Percentiles rank a stretch among this genome's conserved stretches.
Evolutionary conservation across 2,329 filamentous ascomycete genomes (phyloP).

Genomic region (Epicoccum sorghinum): DNA sequence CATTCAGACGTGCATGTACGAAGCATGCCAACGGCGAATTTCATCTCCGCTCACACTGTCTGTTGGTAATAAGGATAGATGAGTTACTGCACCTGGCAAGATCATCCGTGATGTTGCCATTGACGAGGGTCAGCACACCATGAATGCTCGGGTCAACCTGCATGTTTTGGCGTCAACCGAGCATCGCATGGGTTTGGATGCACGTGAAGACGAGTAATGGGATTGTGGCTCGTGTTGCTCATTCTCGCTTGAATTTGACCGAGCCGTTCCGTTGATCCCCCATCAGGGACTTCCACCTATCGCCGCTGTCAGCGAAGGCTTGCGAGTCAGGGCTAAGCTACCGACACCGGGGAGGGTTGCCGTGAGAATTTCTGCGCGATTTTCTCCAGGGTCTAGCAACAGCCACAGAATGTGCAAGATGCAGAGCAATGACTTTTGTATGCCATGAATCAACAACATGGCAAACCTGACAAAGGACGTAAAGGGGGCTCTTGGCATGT

Average conservation of each 20-base stretch:
- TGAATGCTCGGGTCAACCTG: background rate
- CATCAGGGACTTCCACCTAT: constrained; percentile 2
- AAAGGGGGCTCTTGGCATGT: background rate
- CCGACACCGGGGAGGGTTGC: constrained; percentile 7
- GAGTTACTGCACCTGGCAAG: background rate
- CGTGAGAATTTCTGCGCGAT: background rate
- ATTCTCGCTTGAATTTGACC: constrained; percentile 13
- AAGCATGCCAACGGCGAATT: background rate
- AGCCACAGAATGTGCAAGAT: background rate
- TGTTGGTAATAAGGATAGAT: background rate
- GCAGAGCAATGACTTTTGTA: constrained; percentile 11
- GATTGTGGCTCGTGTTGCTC: background rate
- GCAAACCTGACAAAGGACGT: too few species aligned
- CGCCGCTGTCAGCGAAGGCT: constrained; percentile 10
- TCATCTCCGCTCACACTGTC: background rate
- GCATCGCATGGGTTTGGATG: background rate
- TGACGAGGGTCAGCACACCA: constrained; percentile 11
- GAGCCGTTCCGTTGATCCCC: constrained; percentile 9
- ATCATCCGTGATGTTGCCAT: constrained; percentile 12
- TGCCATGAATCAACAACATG: background rate
- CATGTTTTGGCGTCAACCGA: background rate
- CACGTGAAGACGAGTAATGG: background rate
- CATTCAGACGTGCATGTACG: constrained; percentile 7
- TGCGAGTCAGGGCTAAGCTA: constrained; percentile 8
- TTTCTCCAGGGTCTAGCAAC: background rate